Percentiles rank a stretch among this genome's conserved stretches.
phyloP scores from a whole-genome alignment of 306 rosid species.

The Luffa acutangula region DNA sequence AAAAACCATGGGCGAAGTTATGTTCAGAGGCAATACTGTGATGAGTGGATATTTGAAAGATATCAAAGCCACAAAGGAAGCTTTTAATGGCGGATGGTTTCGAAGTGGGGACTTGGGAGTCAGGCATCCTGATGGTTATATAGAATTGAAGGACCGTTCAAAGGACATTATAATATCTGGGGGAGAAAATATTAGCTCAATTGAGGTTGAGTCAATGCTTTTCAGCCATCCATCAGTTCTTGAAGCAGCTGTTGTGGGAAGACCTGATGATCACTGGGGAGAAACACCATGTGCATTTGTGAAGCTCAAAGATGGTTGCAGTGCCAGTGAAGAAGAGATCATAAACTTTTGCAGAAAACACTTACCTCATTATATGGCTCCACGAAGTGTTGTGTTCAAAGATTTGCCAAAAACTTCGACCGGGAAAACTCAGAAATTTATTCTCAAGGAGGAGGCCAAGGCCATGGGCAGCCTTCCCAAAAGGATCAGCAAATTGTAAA shows the following conservation, averaged over 20 bases:
- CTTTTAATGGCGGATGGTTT: slow-evolving; percentile 76
- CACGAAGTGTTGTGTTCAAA: slow-evolving; percentile 48
- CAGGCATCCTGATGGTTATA: slow-evolving; percentile 64
- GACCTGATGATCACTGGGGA: slow-evolving; percentile 81
- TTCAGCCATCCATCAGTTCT: slow-evolving; percentile 58
- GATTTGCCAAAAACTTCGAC: slow-evolving; percentile 85
- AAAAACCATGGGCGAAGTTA: slow-evolving; percentile 75
- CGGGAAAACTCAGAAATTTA: slow-evolving; percentile 68
- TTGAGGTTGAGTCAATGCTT: slow-evolving; percentile 72
- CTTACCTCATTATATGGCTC: slow-evolving; percentile 75
- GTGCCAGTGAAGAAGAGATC: slow-evolving; percentile 39
- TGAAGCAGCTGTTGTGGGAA: slow-evolving; percentile 75
- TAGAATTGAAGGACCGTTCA: slow-evolving; percentile 70
- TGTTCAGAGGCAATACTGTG: slow-evolving; percentile 79
- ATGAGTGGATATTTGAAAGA: slow-evolving; percentile 81
- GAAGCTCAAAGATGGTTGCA: slow-evolving; percentile 53
- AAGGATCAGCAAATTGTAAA: slow-evolving; percentile 41
- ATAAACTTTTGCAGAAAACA: slow-evolving; percentile 40
- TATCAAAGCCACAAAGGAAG: slow-evolving; percentile 47
- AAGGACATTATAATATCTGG: slow-evolving; percentile 88
- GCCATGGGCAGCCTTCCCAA: slow-evolving; percentile 61
- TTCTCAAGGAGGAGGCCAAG: slow-evolving; percentile 53
- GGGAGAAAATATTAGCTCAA: slow-evolving; percentile 84
- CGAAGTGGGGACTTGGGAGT: slow-evolving; percentile 79
- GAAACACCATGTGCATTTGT: slow-evolving; percentile 90